Base-by-base conservation (phyloP, 257 asterid species). In the Capsicum pubescens region DNA sequence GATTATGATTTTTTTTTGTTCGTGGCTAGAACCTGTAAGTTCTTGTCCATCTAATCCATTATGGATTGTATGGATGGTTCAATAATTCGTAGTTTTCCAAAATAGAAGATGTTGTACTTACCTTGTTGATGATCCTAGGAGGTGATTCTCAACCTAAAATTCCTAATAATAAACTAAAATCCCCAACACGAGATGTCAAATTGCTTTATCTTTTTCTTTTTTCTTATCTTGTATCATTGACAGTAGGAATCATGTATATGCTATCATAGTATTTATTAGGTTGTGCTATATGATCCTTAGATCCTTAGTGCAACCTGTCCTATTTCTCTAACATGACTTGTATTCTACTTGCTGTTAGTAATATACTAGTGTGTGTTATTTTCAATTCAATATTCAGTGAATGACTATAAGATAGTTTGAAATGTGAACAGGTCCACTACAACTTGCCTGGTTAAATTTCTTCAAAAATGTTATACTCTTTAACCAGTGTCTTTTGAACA, bases 391-490 rank as follows among this genome's bases (percentile, higher is more conserved):
- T 77, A 36, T 32, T 74, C 26, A 9, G 82, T 17, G 11, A 58
- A 50, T 83, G 71, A 64, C 58, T 26, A 1, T 84, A 42, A 80
- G 83, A 85, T 81, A 6, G 52, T 82, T 56, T 67, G 60, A 72
- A 80, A 64, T 83, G 54, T 89, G 86, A 52, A 57, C 92, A 93
- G 98, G 91, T 2, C 95, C 94, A 0, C 84, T 90, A 88, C 91
- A 86, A 50, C 84, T 93, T 86, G 87, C 95, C 85, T 95, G 93
- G 97, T 88, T 95, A 84, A 87, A 90, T 77, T 88, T 79, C 85
- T 91, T 92, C 86, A 88, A 91, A 84, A 95, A 92, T 97, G 98
- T 93, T 52, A 56, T 13, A 26, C 42, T 58, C 84, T 52, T 46
- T 52, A 54, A 42, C 44, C 82, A 56, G 56, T 36, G 83, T 66